Conservation (phyloP, 164 flowering plant species). For the Buxus sempervirens region DNA sequence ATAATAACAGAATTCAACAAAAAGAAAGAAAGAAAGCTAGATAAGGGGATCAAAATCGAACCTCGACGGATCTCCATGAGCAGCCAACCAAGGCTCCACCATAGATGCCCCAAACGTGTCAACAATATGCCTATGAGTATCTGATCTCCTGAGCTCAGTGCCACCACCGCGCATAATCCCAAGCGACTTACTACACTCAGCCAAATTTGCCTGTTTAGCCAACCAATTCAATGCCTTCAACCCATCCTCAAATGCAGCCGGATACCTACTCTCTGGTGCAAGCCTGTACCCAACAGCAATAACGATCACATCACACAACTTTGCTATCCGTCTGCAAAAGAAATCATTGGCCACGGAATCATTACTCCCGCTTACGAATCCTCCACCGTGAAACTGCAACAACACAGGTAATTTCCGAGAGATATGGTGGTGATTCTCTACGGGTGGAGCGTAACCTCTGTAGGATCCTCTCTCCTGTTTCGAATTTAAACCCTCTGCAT, state of each 20-base stretch:
- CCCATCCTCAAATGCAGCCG: slow-evolving; percentile 86
- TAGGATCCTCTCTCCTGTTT: slow-evolving; percentile 39
- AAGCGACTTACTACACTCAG: slow-evolving; percentile 54
- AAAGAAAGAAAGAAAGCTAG: neutral
- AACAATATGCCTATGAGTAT: slow-evolving; percentile 50
- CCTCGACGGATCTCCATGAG: slow-evolving; percentile 98
- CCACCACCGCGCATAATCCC: slow-evolving; percentile 37
- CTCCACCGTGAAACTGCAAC: slow-evolving; percentile 85
- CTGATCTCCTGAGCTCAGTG: slow-evolving; percentile 48
- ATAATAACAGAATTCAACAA: no score
- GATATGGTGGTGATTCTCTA: slow-evolving; percentile 4
- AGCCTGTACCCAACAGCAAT: slow-evolving; percentile 80
- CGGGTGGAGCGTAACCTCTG: slow-evolving; percentile 47
- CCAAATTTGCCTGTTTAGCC: slow-evolving; percentile 74
- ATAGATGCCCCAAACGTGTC: slow-evolving; percentile 88
- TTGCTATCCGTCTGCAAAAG: slow-evolving; percentile 73
- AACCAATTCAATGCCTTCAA: slow-evolving; percentile 80
- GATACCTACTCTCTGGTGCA: slow-evolving; percentile 76
- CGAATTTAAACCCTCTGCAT: slow-evolving; percentile 20
- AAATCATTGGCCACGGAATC: slow-evolving; percentile 68
- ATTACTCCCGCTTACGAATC: slow-evolving; percentile 72
- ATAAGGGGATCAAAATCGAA: slow-evolving; percentile 20
- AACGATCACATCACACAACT: slow-evolving; percentile 74
- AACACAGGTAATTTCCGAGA: slow-evolving; percentile 57
- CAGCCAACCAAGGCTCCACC: slow-evolving; percentile 99